Evolutionary conservation across 352 stramenopile genomes (phyloP), one percentile per base, ranked within the genome.

Genomic region (Phytophthora pistaciae): DNA sequence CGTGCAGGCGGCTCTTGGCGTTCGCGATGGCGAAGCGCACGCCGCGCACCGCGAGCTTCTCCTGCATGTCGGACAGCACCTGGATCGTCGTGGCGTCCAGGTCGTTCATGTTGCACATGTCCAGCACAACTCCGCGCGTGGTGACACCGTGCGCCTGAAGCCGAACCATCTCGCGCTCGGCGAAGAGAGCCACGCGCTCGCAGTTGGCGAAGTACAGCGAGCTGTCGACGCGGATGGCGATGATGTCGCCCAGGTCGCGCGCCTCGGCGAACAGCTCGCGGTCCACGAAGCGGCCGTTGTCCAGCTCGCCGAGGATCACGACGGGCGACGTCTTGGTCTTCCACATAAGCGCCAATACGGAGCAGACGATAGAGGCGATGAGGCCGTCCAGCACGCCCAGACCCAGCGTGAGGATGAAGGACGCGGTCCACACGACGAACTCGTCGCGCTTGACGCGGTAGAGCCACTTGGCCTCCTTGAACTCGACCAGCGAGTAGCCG

Each of bases 401-500:
- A 21, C 70, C 70, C 8, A 88, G 55, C 10, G 82, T 90, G 11
- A 88, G 53, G 20, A 87, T 55, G 70, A 91, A 91, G 13, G 80
- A 87, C 7, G 68, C 68, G 0, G 64, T 64, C 80, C 83, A 89
- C 21, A 89, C 80, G 16, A 75, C 75, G 49, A 87, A 91, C 55
- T 91, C 83, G 44, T 88, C 79, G 13, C 75, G 78, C 40, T 83
- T 83, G 40, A 87, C 79, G 9, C 67, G 66, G 57, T 84, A 98
- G 2, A 98, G 79, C 69, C 91, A 90, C 49, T 90, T 91, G 44
- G 91, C 91, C 72, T 97, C 91, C 6, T 73, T 61, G 74, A 96
- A 94, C 64, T 98, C 92, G 18, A 98, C 71, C 31, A 98, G 75
- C 38, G 88, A 91, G 49, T 92, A 87, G 20, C 97, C 92, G 1